Percentiles rank a stretch among this genome's conserved stretches.
phyloP scores from a whole-genome alignment of 2,329 filamentous ascomycete genomes.

The Aspergillus melleus region DNA sequence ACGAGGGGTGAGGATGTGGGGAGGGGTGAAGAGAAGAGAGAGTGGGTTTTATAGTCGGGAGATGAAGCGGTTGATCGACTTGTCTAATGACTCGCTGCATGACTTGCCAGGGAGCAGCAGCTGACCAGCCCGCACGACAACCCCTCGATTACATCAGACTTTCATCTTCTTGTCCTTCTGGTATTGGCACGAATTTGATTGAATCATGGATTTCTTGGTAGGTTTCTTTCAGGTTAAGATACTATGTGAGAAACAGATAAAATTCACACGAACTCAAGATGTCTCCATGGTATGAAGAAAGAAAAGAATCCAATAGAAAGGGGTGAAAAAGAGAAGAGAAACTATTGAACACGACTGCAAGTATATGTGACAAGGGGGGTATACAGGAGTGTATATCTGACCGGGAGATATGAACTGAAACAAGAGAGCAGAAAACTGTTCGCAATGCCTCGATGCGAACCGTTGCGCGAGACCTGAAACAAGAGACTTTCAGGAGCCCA shows the following conservation, averaged over 20 bases:
- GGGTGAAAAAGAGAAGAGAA: not conserved
- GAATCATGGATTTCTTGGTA: not conserved
- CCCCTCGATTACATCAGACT: slow-evolving; percentile 6
- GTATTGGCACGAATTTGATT: too few species aligned
- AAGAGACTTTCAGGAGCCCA: not conserved
- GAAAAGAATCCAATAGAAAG: not conserved
- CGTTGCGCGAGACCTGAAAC: not conserved
- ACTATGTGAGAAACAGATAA: not conserved
- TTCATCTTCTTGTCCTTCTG: not conserved
- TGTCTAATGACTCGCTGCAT: slow-evolving; percentile 16
- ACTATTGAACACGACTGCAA: not conserved
- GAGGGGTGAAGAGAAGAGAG: not conserved
- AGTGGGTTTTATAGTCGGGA: not conserved
- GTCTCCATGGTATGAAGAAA: slow-evolving; percentile 5
- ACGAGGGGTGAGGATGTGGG: not conserved
- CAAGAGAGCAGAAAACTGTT: not conserved
- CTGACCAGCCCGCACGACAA: slow-evolving; percentile 30
- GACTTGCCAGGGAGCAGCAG: slow-evolving; percentile 17
- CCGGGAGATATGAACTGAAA: not conserved
- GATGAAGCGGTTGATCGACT: not conserved
- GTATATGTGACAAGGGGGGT: not conserved
- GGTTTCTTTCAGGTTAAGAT: not conserved
- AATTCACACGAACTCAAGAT: slow-evolving; percentile 8
- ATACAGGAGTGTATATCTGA: not conserved
- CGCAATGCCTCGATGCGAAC: not conserved